Evolutionary conservation across 225 moss, liverwort and hornwort species (phyloP), one percentile per base, ranked within the genome.

Genomic region (Marchantia polymorpha): DNA sequence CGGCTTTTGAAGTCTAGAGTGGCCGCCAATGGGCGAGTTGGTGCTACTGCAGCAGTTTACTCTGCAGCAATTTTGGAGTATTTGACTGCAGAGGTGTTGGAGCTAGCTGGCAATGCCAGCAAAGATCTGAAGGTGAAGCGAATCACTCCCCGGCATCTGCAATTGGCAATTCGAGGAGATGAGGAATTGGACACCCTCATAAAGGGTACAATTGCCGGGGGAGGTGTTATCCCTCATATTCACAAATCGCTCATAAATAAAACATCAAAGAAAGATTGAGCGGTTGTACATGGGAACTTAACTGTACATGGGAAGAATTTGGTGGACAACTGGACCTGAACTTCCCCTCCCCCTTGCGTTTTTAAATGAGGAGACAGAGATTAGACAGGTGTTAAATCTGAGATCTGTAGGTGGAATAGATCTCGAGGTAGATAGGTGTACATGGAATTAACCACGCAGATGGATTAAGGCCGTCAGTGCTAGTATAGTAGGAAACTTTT

Each of bases 121-220:
- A 95, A 95, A 82, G 94, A 95, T 85, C 83, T 95, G 48, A 95
- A 95, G 85, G 94, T 95, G 84, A 95, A 95, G 86, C 94, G 94
- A 2, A 95, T 95, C 81, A 95, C 94, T 0, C 94, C 94, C 0
- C 91, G 94, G 7, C 94, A 95, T 87, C 82, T 95, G 52, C 94
- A 95, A 50, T 91, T 95, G 8, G 94, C 94, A n/a, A 93, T 93
- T 68, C 86, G 93, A 71, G 85, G 92, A 82, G 93, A 84, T 67
- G 87, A 86, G 80, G 89, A 93, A 90, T 72, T 93, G 69, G 93
- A 93, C 71, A 93, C 93, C 9, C 85, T 93, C 83, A 93, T 93
- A 82, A 93, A 93, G 86, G 93, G 93, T 11, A 93, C 93, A 6
- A 93, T 93, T 72, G 93, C 93, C 0, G 95, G 95, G 39, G 95